These are phyloP conservation scores for Pontederia crassipes DNA, from an alignment of 176 grass and related monocot genomes.

Conservation along the genomic window DNA sequence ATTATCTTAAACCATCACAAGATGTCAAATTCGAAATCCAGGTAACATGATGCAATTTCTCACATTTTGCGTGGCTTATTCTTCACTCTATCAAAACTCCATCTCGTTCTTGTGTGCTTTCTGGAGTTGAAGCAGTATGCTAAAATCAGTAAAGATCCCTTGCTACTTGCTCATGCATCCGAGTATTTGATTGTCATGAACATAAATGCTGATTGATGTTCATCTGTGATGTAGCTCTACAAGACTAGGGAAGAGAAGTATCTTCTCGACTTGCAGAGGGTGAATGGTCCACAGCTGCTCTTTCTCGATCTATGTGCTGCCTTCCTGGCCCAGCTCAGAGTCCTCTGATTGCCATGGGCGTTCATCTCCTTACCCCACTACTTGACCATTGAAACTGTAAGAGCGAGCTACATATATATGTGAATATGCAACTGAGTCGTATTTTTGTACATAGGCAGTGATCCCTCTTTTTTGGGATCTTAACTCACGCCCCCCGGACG, in stretches of 20 bases:
- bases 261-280: constrained; percentile 70
- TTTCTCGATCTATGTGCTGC: constrained; percentile 75
- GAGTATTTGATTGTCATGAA: not conserved
- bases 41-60: constrained; percentile 31
- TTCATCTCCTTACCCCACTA: too few species aligned
- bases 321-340: constrained; percentile 71
- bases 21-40: constrained; percentile 82
- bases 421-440: too few species aligned
- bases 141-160: too few species aligned
- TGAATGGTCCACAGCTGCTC: constrained; percentile 53
- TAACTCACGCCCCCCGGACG: too few species aligned
- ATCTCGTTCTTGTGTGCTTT: not conserved
- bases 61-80: not conserved
- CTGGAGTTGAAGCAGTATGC: too few species aligned
- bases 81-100: not conserved
- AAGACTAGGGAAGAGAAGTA: constrained; percentile 86
- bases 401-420: too few species aligned
- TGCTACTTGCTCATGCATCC: too few species aligned
- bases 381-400: too few species aligned
- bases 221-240: constrained; percentile 45
- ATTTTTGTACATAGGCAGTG: too few species aligned
- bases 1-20: constrained; percentile 19
- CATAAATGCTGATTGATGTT: not conserved
- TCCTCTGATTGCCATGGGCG: constrained; percentile 29
- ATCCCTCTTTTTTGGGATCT: too few species aligned